Conservation (phyloP, 179 eudicot species). For the Silene noctiflora region DNA sequence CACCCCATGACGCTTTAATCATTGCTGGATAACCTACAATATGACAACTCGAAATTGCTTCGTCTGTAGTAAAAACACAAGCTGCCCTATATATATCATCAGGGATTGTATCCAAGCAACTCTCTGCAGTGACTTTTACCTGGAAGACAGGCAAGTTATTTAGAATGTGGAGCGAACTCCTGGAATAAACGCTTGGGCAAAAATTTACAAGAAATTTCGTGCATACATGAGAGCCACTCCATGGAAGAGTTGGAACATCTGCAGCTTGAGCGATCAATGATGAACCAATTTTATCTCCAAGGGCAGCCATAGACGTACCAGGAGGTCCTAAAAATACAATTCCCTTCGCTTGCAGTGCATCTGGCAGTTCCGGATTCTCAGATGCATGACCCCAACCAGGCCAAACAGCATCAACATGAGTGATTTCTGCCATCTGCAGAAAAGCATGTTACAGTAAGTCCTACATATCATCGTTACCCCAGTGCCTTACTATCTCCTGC, state of each 20-base stretch:
- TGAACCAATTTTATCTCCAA: slow-evolving; percentile 98
- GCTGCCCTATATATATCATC: slow-evolving; percentile 85
- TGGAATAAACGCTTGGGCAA: neutral
- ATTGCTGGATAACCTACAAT: slow-evolving; percentile 97
- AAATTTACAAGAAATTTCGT: slow-evolving; percentile 12
- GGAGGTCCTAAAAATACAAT: slow-evolving; percentile 95
- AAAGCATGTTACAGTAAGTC: slow-evolving; percentile 15
- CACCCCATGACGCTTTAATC: slow-evolving; percentile 99
- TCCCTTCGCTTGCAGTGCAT: slow-evolving; percentile 82
- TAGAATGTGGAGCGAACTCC: neutral
- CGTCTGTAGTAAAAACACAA: slow-evolving; percentile 89
- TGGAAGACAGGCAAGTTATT: slow-evolving; percentile 20
- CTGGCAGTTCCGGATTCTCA: slow-evolving; percentile 97
- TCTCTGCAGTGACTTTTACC: slow-evolving; percentile 82
- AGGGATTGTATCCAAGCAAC: slow-evolving; percentile 78
- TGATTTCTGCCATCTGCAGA: slow-evolving; percentile 82
- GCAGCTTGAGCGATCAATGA: slow-evolving; percentile 99
- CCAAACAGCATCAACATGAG: slow-evolving; percentile 99
- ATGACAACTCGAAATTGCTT: slow-evolving; percentile 94
- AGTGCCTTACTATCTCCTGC: neutral
- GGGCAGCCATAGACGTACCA: slow-evolving; percentile 84
- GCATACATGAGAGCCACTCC: slow-evolving; percentile 98
- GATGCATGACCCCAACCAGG: slow-evolving; percentile 99
- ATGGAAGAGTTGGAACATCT: slow-evolving; percentile 94
- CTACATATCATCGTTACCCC: neutral